These are phyloP conservation scores for Tricholoma sp. DNA, from an alignment of 768 basidiomycete genomes.

Conservation along the genomic window DNA sequence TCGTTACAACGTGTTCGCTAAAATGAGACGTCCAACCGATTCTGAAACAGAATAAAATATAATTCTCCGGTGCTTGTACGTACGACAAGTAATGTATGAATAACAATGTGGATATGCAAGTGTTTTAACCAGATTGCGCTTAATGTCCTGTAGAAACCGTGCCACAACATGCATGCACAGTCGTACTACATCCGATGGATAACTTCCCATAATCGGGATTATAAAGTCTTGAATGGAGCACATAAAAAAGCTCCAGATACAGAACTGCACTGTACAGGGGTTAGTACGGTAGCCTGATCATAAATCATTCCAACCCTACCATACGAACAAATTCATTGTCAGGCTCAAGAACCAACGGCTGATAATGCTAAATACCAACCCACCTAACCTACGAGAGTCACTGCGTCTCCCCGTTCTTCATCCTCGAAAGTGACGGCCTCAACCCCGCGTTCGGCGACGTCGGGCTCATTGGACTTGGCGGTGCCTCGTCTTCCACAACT, in stretches of 20 bases:
- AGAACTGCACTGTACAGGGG: background rate
- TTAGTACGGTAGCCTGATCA: background rate
- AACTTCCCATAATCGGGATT: background rate
- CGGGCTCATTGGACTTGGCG: conserved; percentile 10
- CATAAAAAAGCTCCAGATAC: background rate
- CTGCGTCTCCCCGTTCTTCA: conserved; percentile 11
- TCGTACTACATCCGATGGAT: background rate
- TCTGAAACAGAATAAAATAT: background rate
- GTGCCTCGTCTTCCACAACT: conserved; percentile 8
- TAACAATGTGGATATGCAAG: background rate
- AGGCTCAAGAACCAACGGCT: background rate
- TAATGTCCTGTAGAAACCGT: background rate
- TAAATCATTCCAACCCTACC: background rate
- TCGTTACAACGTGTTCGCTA: background rate
- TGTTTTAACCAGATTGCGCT: background rate
- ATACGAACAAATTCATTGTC: background rate
- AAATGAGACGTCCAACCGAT: background rate
- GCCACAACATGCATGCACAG: background rate
- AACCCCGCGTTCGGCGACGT: conserved; percentile 11
- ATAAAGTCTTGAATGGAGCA: background rate
- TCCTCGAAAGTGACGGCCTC: conserved; percentile 22
- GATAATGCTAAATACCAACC: background rate
- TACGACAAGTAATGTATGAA: conserved; percentile 2
- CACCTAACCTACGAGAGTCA: background rate
- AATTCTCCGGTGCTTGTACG: background rate